Base-by-base conservation (phyloP, 2,329 filamentous ascomycete species). In the Diaporthe sp. region DNA sequence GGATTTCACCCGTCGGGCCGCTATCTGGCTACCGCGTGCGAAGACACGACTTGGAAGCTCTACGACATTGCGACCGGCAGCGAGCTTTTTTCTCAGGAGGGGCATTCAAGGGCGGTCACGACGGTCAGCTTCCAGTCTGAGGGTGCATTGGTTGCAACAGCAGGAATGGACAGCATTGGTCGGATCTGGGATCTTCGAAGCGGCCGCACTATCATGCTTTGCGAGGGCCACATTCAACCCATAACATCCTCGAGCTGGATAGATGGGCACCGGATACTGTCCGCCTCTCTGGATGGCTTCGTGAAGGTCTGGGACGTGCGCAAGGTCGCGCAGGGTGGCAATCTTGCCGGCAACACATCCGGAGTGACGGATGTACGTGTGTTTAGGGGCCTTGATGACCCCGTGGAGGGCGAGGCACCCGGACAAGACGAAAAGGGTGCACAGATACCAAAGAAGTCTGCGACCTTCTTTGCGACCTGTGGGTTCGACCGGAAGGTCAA, bases 231-330 rank as follows among this genome's bases (percentile, higher is more conserved):
- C 80, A 97, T 98, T 80, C 94, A 96, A 76, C 96, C 97, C 19
- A 98, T 99, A 71, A 96, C 97, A 80, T 95, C 93, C 0, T 86
- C 98, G 8, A 96, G 98, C 82, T 99, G 97, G 97, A 89, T 92
- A 0, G 97, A 99, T 81, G 95, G 96, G 8, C 93, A 98, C 82
- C 92, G 97, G n/a, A 91, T 98, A 12, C 87, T 98, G n/a, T 95
- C 95, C 0, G 96, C 95, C 1, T 97, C 95, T 19, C 95, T 93
- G 2, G 97, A 99, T 81, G 96, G 96, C 25, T 98, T 97, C 90
- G 92, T 98, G 80, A 98, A 98, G 83, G 98, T 96, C 84, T 99
- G 97, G 97, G 97, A 99, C 81, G 89, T 99, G 70, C 92, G 97
- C 59, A 96, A 97, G 79, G 96, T 98, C 65, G 91, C 94, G 78